phyloP scores from a whole-genome alignment of 2,329 filamentous ascomycete species.

The Ophiostoma ulmi region DNA sequence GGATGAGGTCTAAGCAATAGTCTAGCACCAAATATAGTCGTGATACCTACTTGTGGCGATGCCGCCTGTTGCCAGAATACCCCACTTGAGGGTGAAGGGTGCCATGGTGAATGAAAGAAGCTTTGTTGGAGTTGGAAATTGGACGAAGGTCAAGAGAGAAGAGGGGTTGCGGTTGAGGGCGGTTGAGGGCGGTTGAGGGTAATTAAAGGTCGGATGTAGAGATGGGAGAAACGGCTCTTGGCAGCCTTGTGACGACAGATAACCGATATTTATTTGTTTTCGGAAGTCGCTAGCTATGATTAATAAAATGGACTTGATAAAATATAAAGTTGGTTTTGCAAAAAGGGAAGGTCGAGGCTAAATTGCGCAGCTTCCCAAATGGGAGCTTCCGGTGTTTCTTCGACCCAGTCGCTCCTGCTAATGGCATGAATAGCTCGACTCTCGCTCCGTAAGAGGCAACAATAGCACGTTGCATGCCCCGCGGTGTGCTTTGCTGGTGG shows the following conservation, averaged over 20 bases:
- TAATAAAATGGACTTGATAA: not conserved
- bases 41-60: constrained; percentile 50
- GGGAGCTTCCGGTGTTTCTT: constrained; percentile 1
- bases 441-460: not conserved
- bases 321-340: not conserved
- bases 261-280: not conserved
- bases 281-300: not conserved
- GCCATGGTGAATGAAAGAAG: constrained; percentile 20
- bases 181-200: not conserved
- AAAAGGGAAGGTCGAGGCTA: not conserved
- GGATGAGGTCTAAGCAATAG: not conserved
- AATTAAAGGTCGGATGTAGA: not conserved
- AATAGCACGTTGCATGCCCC: constrained; percentile 12
- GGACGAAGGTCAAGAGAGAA: not conserved
- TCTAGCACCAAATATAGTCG: not conserved
- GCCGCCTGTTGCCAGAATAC: constrained; percentile 56
- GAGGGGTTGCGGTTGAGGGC: not conserved
- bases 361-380: constrained; percentile 17
- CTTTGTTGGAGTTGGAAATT: not conserved
- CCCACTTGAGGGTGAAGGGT: constrained; percentile 52
- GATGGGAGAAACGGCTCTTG: not conserved
- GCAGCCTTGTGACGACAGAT: not conserved
- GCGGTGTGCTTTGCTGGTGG: constrained; percentile 1
- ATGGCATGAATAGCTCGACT: not conserved
- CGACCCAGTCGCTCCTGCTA: not conserved